A percentile compares a stretch with the other conserved stretches of the same genome.
These are phyloP conservation scores for Pseudogymnoascus pannorum DNA, from an alignment of 2,329 filamentous ascomycete genomes.

Conservation along the genomic window DNA sequence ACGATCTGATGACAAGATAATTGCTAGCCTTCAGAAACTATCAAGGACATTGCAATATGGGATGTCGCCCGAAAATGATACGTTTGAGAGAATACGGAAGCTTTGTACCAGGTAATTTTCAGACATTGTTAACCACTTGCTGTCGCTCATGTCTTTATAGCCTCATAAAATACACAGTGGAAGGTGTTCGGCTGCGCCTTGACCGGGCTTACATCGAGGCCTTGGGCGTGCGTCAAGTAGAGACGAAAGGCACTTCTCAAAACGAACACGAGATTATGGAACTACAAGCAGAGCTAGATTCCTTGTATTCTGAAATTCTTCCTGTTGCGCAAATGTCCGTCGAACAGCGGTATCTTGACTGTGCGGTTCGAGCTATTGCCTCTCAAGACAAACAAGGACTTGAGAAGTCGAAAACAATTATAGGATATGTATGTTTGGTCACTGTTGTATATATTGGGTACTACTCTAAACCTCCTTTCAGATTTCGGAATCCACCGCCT, in stretches of 20 bases:
- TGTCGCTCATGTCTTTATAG: slow-evolving; percentile 25
- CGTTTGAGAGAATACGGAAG: slow-evolving; percentile 51
- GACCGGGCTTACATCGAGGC: slow-evolving; percentile 49
- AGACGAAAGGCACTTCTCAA: slow-evolving; percentile 8
- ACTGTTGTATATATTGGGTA: neutral
- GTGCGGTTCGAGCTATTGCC: slow-evolving; percentile 43
- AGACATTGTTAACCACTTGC: neutral
- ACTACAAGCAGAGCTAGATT: slow-evolving; percentile 59
- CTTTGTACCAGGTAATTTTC: slow-evolving; percentile 42
- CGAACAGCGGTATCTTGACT: slow-evolving; percentile 59
- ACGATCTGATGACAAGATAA: slow-evolving; percentile 56
- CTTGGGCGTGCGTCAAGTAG: slow-evolving; percentile 20
- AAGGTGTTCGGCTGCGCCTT: slow-evolving; percentile 45
- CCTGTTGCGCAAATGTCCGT: slow-evolving; percentile 65
- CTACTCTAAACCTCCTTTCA: slow-evolving; percentile 23
- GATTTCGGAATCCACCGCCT: slow-evolving; percentile 46
- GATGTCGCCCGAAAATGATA: slow-evolving; percentile 44
- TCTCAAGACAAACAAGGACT: slow-evolving; percentile 38
- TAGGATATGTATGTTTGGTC: slow-evolving; percentile 41
- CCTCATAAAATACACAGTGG: slow-evolving; percentile 50
- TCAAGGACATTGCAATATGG: slow-evolving; percentile 51
- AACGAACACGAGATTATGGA: slow-evolving; percentile 38
- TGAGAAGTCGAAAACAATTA: slow-evolving; percentile 39
- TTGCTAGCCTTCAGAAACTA: slow-evolving; percentile 59
- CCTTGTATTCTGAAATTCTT: slow-evolving; percentile 60